These are phyloP conservation scores for Podaxis sp. DNA, from an alignment of 768 basidiomycete genomes.

Conservation along the genomic window DNA sequence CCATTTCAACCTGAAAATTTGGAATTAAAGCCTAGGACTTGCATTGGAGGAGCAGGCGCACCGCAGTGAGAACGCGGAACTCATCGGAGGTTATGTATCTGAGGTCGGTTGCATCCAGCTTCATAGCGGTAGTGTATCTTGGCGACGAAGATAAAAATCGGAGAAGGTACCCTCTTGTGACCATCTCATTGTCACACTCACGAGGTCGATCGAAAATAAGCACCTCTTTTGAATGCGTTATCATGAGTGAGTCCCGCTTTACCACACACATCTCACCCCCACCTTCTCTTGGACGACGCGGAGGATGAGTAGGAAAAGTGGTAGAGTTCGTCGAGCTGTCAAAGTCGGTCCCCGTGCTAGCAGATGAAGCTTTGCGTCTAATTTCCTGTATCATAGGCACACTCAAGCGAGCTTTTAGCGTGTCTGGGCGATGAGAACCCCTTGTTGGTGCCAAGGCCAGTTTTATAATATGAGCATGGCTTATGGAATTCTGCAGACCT, in stretches of 20 bases:
- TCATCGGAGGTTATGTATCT: slow-evolving; percentile 91
- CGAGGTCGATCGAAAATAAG: background rate
- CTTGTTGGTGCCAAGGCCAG: background rate
- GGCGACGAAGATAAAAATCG: background rate
- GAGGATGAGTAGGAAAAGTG: slow-evolving; percentile 1
- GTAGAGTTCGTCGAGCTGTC: slow-evolving; percentile 9
- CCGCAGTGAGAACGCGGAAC: slow-evolving; percentile 95
- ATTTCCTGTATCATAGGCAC: background rate
- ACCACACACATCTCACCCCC: background rate
- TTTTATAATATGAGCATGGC: background rate
- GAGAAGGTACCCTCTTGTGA: background rate
- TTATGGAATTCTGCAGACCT: background rate
- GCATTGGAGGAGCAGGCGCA: slow-evolving; percentile 28
- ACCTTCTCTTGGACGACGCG: background rate
- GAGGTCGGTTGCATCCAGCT: slow-evolving; percentile 91
- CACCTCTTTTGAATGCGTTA: background rate
- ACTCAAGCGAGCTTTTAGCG: slow-evolving; percentile 11
- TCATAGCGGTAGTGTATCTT: slow-evolving; percentile 51
- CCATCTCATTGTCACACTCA: background rate
- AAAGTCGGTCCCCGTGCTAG: background rate
- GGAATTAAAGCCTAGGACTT: slow-evolving; percentile 9
- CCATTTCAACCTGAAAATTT: slow-evolving; percentile 82
- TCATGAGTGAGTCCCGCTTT: background rate
- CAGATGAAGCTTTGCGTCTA: background rate
- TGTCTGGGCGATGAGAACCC: background rate